Base-by-base conservation (phyloP, 2,329 filamentous ascomycete species). In the Cytospora mali region DNA sequence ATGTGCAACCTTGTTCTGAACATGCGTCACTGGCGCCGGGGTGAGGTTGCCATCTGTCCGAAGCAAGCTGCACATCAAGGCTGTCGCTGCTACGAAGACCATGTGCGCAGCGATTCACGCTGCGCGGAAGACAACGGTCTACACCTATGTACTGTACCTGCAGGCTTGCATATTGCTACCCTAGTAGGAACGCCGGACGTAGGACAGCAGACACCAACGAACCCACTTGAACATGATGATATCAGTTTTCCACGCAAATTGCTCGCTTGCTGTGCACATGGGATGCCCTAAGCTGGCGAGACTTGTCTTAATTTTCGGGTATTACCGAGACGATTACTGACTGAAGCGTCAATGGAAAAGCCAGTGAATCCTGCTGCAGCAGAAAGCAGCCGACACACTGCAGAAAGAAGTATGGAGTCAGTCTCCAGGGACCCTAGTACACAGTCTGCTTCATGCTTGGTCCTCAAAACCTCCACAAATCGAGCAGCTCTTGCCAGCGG, bases 271-370 rank as follows among this genome's bases (percentile, higher is more conserved):
- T 10, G 29, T 18, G 18, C 28, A 7, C 42, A 9, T 31, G 18
- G 29, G 21, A 14, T 29, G 25, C 27, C 10, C 46, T 48, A 35
- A 48, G 35, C 18, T 60, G 35, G 50, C 35, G 35, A 35, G 25
- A 49, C 5, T 49, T 54, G 28, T 49, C 25, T 54, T 21, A 16
- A 54, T 33, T 54, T 21, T 18, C 48, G 42, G 50, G 35, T 21
- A 48, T 23, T 58, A 25, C 16, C 2, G 35, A 58, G 51, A 46
- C 46, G 51, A n/a, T n/a, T n/a, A 39, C 50, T 54, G n/a, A 53
- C 35, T 27, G 50, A 54, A 23, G 58, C 27, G n/a, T 54, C n/a
- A 14, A 33, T 23, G 48, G 21, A n/a, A 28, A 14, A 54, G 35
- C 50, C 35, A 46, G 7, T 46, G 42, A 46, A 23, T 4, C 23